These are phyloP conservation scores for Turritis glabra DNA, from an alignment of 345 rosid species.

Conservation along the genomic window DNA sequence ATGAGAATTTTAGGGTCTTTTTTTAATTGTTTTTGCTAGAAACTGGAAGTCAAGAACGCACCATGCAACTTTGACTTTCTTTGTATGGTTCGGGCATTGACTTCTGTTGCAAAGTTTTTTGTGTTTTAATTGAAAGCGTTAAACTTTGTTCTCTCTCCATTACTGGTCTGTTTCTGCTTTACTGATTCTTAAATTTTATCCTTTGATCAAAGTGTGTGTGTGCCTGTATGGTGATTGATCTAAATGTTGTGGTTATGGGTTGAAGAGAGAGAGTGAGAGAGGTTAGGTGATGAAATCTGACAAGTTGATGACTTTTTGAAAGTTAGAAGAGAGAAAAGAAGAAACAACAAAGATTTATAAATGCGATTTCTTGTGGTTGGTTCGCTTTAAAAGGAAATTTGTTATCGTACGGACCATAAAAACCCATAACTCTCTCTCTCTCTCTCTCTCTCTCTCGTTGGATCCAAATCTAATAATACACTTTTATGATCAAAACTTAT, in stretches of 20 bases:
- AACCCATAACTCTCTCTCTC: constrained; percentile 29
- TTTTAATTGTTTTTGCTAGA: constrained; percentile 14
- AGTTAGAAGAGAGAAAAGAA: constrained; percentile 21
- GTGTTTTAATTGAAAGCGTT: not conserved
- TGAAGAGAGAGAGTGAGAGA: not conserved
- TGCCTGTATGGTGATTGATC: not conserved
- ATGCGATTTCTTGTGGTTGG: constrained; percentile 26
- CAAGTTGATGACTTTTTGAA: constrained; percentile 37
- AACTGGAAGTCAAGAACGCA: constrained; percentile 97
- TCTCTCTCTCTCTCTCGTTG: constrained; percentile 28
- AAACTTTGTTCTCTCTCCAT: constrained; percentile 7
- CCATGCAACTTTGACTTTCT: constrained; percentile 53
- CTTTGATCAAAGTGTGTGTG: not conserved
- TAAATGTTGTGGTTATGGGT: constrained; percentile 14
- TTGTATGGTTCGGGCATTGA: constrained; percentile 98
- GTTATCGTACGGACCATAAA: constrained; percentile 18
- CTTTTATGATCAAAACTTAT: constrained; percentile 26
- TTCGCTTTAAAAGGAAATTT: constrained; percentile 22
- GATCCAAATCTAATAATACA: constrained; percentile 11
- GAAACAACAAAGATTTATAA: constrained; percentile 23
- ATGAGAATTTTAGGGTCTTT: constrained; percentile 25
- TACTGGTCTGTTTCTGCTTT: not conserved
- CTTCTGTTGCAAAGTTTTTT: constrained; percentile 54
- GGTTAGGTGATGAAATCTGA: constrained; percentile 30
- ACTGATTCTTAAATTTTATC: not conserved